Percentiles rank a stretch among this genome's conserved stretches.
These are phyloP conservation scores for Nitzschia putrida DNA, from an alignment of 108 stramenopile species.

Conservation along the genomic window DNA sequence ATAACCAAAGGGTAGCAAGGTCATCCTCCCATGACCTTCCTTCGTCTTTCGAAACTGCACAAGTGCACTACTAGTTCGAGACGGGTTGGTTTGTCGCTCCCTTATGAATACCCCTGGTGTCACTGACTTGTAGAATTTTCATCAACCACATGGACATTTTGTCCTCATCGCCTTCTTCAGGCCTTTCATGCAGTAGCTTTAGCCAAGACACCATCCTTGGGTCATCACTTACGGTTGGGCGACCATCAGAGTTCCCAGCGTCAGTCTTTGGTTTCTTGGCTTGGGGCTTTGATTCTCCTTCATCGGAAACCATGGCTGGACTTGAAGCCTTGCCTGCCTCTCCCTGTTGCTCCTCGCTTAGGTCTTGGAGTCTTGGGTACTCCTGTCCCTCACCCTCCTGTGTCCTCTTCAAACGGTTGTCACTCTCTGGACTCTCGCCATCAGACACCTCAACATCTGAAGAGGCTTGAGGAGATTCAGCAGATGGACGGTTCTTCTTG, in stretches of 20 bases:
- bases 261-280: background rate
- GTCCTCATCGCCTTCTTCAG: background rate
- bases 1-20: too few species aligned
- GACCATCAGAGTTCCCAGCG: background rate
- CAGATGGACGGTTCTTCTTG: background rate
- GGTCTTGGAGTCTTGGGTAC: background rate
- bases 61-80: too few species aligned
- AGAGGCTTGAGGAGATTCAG: background rate
- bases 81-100: too few species aligned
- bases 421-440: background rate
- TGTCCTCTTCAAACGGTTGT: background rate
- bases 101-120: background rate
- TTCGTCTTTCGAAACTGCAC: too few species aligned
- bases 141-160: slow-evolving; percentile 11
- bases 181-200: background rate
- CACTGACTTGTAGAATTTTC: slow-evolving; percentile 7
- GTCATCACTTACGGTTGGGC: background rate
- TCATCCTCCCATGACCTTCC: too few species aligned
- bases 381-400: background rate
- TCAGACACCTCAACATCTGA: background rate
- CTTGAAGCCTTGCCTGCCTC: background rate
- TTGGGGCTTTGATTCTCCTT: too few species aligned
- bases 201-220: background rate
- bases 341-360: background rate
- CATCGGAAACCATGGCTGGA: too few species aligned